Conservation (phyloP, 2,329 filamentous ascomycete species). For the Fusarium tricinctum region DNA sequence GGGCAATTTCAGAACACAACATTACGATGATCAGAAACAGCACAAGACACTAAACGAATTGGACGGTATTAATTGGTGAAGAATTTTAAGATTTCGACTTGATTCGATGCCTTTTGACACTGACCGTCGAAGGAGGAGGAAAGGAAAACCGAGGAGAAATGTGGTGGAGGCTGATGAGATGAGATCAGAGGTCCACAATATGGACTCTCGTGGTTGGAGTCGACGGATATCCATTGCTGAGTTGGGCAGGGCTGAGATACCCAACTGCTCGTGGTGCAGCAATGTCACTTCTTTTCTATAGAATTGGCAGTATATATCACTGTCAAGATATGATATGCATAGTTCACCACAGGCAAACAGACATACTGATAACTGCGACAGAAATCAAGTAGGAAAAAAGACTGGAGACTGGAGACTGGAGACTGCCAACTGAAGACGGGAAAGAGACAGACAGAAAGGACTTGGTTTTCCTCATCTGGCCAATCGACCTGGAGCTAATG, state of each 20-base stretch:
- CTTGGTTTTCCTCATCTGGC: conserved; percentile 34
- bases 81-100: not conserved
- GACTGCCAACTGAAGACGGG: too few relatives aligned
- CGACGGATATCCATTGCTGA: not conserved
- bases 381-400: not conserved
- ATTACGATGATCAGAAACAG: not conserved
- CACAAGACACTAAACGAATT: not conserved
- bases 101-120: not conserved
- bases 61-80: not conserved
- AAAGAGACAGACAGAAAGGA: not conserved
- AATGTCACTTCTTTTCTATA: conserved; percentile 1
- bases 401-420: too few relatives aligned
- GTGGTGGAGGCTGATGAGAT: too few relatives aligned
- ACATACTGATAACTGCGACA: conserved; percentile 1
- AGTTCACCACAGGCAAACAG: not conserved
- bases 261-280: not conserved
- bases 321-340: not conserved
- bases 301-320: not conserved
- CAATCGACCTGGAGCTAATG: conserved; percentile 43
- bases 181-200: conserved; percentile 24
- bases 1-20: conserved; percentile 17
- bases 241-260: conserved; percentile 29
- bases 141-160: conserved; percentile 3
- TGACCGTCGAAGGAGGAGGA: not conserved
- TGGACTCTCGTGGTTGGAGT: not conserved